These are phyloP conservation scores for Liriodendron chinense DNA, from an alignment of 164 flowering plant genomes.

Conservation along the genomic window DNA sequence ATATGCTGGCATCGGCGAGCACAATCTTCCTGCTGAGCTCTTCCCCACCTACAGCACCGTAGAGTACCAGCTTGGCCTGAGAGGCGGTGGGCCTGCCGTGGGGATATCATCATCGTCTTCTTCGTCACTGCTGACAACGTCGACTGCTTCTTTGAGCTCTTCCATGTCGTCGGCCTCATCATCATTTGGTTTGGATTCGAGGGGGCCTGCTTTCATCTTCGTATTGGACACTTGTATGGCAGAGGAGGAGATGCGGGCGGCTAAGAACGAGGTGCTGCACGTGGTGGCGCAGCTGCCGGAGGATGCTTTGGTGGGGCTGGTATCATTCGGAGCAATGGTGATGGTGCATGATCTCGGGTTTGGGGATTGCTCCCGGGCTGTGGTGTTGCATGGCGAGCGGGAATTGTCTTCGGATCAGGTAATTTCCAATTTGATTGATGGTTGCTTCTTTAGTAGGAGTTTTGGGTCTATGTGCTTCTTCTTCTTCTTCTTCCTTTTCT, in stretches of 20 bases:
- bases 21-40: conserved; percentile 87
- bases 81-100: not conserved
- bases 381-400: conserved; percentile 75
- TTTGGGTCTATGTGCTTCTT: not conserved
- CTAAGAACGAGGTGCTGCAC: conserved; percentile 73
- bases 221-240: conserved; percentile 69
- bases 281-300: conserved; percentile 75
- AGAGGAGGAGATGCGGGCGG: conserved; percentile 65
- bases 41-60: conserved; percentile 88
- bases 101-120: conserved; percentile 16
- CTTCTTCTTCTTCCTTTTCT: not conserved
- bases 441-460: not conserved
- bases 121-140: conserved; percentile 20
- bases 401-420: conserved; percentile 74
- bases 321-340: conserved; percentile 80
- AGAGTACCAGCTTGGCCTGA: conserved; percentile 48
- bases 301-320: conserved; percentile 69
- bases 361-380: conserved; percentile 63
- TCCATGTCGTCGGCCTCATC: conserved; percentile 28
- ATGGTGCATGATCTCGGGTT: conserved; percentile 79
- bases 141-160: conserved; percentile 22
- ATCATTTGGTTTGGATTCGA: conserved; percentile 19
- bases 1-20: conserved; percentile 61
- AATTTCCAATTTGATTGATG: conserved; percentile 7
- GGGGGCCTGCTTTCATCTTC: conserved; percentile 80